Evolutionary conservation across 2,329 filamentous ascomycete species (phyloP).

Genomic region (Aspergillus fructus): DNA sequence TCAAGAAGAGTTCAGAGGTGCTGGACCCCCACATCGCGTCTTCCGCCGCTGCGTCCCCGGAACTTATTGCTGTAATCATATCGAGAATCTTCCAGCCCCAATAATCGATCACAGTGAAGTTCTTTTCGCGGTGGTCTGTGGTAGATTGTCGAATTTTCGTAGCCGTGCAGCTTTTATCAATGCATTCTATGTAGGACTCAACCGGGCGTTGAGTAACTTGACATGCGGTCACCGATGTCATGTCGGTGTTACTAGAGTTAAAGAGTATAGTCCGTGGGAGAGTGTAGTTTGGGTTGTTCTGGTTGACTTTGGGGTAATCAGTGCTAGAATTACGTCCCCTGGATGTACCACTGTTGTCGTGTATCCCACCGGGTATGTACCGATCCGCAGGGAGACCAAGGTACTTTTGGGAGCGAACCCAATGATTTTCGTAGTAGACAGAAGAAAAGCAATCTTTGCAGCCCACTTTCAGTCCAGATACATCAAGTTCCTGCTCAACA

Average conservation of each 20-base stretch:
- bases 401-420: neutral
- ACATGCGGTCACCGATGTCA: neutral
- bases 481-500: neutral
- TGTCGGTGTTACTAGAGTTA: neutral
- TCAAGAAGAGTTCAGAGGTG: constrained; percentile 3
- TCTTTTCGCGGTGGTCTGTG: constrained; percentile 1
- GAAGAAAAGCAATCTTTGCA: constrained; percentile 1
- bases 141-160: constrained; percentile 6
- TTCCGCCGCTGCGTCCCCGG: too few relatives aligned
- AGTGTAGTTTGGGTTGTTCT: neutral
- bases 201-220: constrained; percentile 1
- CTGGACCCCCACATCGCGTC: constrained; percentile 4
- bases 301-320: neutral
- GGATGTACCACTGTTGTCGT: too few relatives aligned
- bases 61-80: neutral
- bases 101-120: constrained; percentile 4
- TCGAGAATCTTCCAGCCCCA: constrained; percentile 2
- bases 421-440: neutral
- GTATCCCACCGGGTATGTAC: neutral
- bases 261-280: constrained; percentile 1
- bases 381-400: constrained; percentile 3
- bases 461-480: neutral
- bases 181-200: constrained; percentile 4
- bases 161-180: neutral
- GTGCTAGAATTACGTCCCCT: neutral